These are phyloP conservation scores for Alternaria tenuissima DNA, from an alignment of 2,329 filamentous ascomycete species.

Conservation along the genomic window DNA sequence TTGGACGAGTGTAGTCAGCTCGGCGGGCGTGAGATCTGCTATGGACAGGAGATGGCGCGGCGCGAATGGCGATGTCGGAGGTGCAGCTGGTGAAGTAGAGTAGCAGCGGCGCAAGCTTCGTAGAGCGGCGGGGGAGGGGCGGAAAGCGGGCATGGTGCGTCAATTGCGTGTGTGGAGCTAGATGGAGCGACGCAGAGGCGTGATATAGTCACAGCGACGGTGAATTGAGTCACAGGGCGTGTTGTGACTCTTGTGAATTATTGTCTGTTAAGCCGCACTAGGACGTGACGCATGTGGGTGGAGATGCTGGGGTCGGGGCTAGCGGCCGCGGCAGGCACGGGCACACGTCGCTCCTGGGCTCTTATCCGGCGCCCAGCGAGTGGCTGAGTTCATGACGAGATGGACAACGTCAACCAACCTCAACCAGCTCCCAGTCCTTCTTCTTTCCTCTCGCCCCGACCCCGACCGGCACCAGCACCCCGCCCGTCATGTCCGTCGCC, in stretches of 20 bases:
- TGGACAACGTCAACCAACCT: slow-evolving; percentile 3
- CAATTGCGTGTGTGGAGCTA: slow-evolving; percentile 9
- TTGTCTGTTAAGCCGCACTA: slow-evolving; percentile 27
- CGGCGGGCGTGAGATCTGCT: slow-evolving; percentile 78
- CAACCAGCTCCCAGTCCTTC: background rate
- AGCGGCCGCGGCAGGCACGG: slow-evolving; percentile 17
- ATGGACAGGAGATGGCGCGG: slow-evolving; percentile 93
- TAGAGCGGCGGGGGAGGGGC: slow-evolving; percentile 39
- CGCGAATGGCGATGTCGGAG: slow-evolving; percentile 63
- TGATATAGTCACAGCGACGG: slow-evolving; percentile 14
- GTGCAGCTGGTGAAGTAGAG: slow-evolving; percentile 47
- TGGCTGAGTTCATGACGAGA: slow-evolving; percentile 31
- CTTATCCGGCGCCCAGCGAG: slow-evolving; percentile 11
- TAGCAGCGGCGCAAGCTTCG: slow-evolving; percentile 46
- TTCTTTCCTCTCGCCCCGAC: background rate
- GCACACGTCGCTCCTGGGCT: slow-evolving; percentile 9
- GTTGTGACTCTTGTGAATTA: slow-evolving; percentile 15
- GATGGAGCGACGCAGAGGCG: slow-evolving; percentile 14
- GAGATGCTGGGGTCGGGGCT: slow-evolving; percentile 10
- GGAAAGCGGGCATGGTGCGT: slow-evolving; percentile 43
- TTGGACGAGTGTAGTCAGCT: slow-evolving; percentile 82
- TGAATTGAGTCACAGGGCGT: slow-evolving; percentile 31
- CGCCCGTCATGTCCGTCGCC: slow-evolving; percentile 14
- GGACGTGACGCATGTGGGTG: slow-evolving; percentile 19
- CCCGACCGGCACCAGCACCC: slow-evolving; percentile 5